Base-by-base conservation (phyloP, 192 early-diverging fungal species). In the Mortierella claussenii region DNA sequence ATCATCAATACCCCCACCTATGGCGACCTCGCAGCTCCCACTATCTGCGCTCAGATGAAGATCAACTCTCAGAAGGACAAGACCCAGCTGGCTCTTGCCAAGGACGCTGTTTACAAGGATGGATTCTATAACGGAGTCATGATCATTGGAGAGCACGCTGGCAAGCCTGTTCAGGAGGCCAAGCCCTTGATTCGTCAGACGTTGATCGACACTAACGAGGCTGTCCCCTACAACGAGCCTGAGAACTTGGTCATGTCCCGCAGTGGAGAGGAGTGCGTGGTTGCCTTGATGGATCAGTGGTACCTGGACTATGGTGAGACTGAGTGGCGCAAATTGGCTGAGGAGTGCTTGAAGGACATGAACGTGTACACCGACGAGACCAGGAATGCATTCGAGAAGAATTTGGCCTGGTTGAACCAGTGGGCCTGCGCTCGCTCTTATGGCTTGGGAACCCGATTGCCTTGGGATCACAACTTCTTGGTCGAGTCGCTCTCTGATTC, bases 401-500 rank as follows among this genome's bases (percentile, higher is more conserved):
- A 90, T 33, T 87, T 99, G 42, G 93, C 88, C 56, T 97, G 97
- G 95, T 86, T 99, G 56, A 89, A 93, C 71, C 82, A 98, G 80
- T 98, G 98, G 96, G 98, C 98, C 2, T 99, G 98, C 75, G 95
- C 94, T 40, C 84, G 97, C 55, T 89, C 89, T 53, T 98, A 93
- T 61, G 98, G 98, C 37, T 88, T 99, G 53, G 98, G 98, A 52
- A 89, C 87, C 62, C 90, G 86, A 55, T 80, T 99, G 52, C 98
- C 98, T 13, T 98, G 97, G 96, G 97, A 99, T 70, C 82, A 84
- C 32, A 83, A 90, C 65, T 95, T 87, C 81, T 81, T 99, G 74
- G 95, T 99, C 62, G 98, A 99, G 85, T 95, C 94, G 36, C 85
- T 99, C 23, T 93, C 91, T 18, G 98, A 99, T 76, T 99, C 98